phyloP scores from a whole-genome alignment of 2,329 filamentous ascomycete genomes.

The Magnaporthales sp. region DNA sequence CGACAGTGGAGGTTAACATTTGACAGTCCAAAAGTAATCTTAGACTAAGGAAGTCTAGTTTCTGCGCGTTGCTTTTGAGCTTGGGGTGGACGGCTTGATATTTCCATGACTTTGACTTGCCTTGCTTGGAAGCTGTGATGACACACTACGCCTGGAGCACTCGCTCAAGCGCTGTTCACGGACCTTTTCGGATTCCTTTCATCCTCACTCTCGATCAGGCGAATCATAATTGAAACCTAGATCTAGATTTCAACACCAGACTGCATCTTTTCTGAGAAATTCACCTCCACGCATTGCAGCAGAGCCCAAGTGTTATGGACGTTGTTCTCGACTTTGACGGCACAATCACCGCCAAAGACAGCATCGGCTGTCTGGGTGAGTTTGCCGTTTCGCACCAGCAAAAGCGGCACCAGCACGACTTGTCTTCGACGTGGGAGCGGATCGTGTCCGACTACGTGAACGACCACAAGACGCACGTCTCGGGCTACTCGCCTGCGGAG shows the following conservation, averaged over 20 bases:
- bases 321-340: slow-evolving; percentile 52
- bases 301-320: slow-evolving; percentile 19
- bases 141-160: background rate
- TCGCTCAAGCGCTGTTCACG: background rate
- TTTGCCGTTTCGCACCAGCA: slow-evolving; percentile 29
- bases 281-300: background rate
- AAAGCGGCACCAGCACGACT: slow-evolving; percentile 17
- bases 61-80: background rate
- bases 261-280: background rate
- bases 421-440: slow-evolving; percentile 28
- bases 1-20: background rate
- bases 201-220: background rate
- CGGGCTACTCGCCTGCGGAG: slow-evolving; percentile 22
- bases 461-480: slow-evolving; percentile 26
- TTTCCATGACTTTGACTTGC: background rate
- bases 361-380: slow-evolving; percentile 37
- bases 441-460: slow-evolving; percentile 36
- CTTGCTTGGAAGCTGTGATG: background rate
- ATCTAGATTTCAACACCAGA: background rate
- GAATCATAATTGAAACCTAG: background rate
- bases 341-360: slow-evolving; percentile 47
- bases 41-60: background rate
- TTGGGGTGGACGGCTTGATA: background rate
- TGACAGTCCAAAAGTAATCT: background rate
- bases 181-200: background rate